phyloP scores from a whole-genome alignment of 2,329 filamentous ascomycete species.

The Fusarium mangiferae region DNA sequence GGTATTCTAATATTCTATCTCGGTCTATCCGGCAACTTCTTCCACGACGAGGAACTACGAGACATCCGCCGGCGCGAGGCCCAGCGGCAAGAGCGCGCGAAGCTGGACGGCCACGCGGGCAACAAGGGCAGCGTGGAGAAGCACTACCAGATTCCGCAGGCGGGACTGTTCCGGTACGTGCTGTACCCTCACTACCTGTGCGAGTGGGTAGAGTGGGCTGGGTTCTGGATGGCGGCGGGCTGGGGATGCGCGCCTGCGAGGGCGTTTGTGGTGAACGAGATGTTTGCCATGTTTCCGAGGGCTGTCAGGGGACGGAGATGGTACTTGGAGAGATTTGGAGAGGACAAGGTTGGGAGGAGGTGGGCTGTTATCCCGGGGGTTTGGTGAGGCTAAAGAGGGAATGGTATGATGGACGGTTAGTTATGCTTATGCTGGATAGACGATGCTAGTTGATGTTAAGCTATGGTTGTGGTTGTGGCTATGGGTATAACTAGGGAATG shows the following conservation, averaged over 20 bases:
- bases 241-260: conserved; percentile 78
- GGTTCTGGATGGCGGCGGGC: conserved; percentile 82
- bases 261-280: conserved; percentile 85
- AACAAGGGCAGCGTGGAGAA: conserved; percentile 62
- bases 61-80: conserved; percentile 81
- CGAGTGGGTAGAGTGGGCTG: conserved; percentile 96
- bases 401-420: not conserved
- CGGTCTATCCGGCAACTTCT: conserved; percentile 83
- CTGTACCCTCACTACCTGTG: conserved; percentile 95
- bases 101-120: conserved; percentile 41
- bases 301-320: conserved; percentile 83
- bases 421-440: conserved; percentile 13
- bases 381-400: conserved; percentile 54
- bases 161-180: conserved; percentile 83
- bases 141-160: conserved; percentile 86
- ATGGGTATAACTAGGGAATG: not conserved
- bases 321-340: conserved; percentile 90
- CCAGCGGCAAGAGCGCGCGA: conserved; percentile 59
- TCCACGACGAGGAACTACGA: conserved; percentile 89
- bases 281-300: conserved; percentile 89
- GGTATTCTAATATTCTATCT: conserved; percentile 81
- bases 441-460: not conserved
- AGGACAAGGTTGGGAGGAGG: conserved; percentile 77
- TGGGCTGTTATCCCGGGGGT: conserved; percentile 76
- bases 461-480: not conserved